Percentiles rank a stretch among this genome's conserved stretches.
phyloP scores from a whole-genome alignment of 352 stramenopile species.

The Pythium insidiosum region DNA sequence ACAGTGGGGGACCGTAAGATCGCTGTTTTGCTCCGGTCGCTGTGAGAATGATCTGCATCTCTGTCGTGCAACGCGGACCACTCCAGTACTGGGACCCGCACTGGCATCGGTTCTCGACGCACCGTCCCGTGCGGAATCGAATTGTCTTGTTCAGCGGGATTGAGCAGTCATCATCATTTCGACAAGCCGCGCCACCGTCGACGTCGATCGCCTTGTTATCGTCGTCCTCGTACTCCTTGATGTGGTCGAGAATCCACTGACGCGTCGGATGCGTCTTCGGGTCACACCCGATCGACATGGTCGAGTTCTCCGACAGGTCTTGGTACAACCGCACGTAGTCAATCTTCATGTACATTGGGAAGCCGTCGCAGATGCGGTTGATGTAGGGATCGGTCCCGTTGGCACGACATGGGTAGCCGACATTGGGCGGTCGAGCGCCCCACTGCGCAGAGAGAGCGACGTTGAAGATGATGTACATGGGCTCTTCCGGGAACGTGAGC shows the following conservation, averaged over 20 bases:
- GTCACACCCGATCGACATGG: conserved; percentile 52
- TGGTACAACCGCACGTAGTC: conserved; percentile 82
- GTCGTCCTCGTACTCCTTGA: conserved; percentile 44
- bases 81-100: conserved; percentile 56
- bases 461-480: conserved; percentile 93
- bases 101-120: conserved; percentile 34
- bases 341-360: conserved; percentile 82
- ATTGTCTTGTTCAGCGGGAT: conserved; percentile 28
- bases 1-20: conserved; percentile 24
- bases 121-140: conserved; percentile 47
- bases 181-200: conserved; percentile 41
- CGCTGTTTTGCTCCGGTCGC: conserved; percentile 2
- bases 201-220: conserved; percentile 47
- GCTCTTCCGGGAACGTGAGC: conserved; percentile 77
- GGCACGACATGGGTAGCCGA: conserved; percentile 39
- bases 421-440: conserved; percentile 57
- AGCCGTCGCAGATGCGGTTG: conserved; percentile 72
- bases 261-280: conserved; percentile 51
- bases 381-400: conserved; percentile 30
- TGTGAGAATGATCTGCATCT: conserved; percentile 19
- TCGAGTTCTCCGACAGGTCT: conserved; percentile 27
- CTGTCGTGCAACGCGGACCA: conserved; percentile 50
- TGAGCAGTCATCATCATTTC: conserved; percentile 46
- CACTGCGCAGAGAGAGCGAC: conserved; percentile 87
- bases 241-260: conserved; percentile 61